Evolutionary conservation across 129 eudicot genomes (phyloP).

Genomic region (Artemisia tridentata): DNA sequence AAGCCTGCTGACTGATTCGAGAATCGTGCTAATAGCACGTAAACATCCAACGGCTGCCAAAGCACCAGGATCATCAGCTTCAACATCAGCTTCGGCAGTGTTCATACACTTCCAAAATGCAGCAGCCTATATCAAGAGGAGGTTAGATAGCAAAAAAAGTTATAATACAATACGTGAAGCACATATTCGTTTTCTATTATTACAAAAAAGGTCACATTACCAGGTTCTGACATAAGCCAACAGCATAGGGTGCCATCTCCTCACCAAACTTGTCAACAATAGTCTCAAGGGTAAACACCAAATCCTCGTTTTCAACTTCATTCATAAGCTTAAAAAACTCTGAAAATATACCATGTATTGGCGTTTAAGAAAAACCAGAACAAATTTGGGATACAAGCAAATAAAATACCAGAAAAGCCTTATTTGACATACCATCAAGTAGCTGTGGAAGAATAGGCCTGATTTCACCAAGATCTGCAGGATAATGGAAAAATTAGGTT

Average conservation of each 20-base stretch:
- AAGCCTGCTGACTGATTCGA: constrained; percentile 89
- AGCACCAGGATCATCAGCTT: constrained; percentile 97
- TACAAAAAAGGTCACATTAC: constrained; percentile 28
- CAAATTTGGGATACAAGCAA: not conserved
- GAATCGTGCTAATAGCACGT: constrained; percentile 95
- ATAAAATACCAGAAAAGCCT: not conserved
- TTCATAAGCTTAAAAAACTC: constrained; percentile 94
- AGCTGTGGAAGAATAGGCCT: constrained; percentile 97
- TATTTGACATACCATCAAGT: constrained; percentile 66
- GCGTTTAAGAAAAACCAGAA: not conserved
- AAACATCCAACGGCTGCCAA: constrained; percentile 97
- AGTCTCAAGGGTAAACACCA: constrained; percentile 96
- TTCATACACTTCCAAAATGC: constrained; percentile 94
- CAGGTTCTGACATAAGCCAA: constrained; percentile 96
- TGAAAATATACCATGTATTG: constrained; percentile 23
- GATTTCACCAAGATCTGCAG: constrained; percentile 69
- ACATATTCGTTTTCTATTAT: not conserved
- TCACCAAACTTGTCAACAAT: constrained; percentile 98
- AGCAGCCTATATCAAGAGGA: constrained; percentile 55
- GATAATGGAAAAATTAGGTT: not conserved
- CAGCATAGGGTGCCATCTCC: constrained; percentile 99
- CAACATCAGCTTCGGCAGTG: constrained; percentile 85
- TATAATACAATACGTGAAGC: not conserved
- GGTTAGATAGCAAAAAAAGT: constrained; percentile 5
- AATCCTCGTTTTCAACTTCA: constrained; percentile 98